Conservation (phyloP, 2,329 filamentous ascomycete genomes). For the Teratosphaeria gauchensis region DNA sequence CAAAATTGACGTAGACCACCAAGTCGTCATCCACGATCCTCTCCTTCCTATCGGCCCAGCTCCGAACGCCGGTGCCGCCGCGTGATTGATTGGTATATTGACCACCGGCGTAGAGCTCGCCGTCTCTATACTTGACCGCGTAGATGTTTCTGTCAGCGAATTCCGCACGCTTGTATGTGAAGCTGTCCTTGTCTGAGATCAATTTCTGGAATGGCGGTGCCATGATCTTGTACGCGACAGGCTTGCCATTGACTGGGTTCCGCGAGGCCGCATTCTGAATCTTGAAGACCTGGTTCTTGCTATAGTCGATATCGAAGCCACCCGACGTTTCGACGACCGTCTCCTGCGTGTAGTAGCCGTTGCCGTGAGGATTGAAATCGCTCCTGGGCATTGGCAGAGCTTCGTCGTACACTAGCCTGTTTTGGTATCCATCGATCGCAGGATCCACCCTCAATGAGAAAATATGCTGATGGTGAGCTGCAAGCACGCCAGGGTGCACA, state of each 20-base stretch:
- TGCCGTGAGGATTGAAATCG: constrained; percentile 47
- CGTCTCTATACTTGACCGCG: constrained; percentile 47
- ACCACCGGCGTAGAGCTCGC: constrained; percentile 51
- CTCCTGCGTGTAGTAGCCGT: constrained; percentile 38
- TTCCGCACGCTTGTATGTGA: constrained; percentile 48
- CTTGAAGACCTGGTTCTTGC: constrained; percentile 39
- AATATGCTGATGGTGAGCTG: constrained; percentile 66
- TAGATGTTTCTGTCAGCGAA: constrained; percentile 52
- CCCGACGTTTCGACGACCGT: constrained; percentile 40
- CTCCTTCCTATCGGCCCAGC: constrained; percentile 44
- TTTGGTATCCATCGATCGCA: constrained; percentile 36
- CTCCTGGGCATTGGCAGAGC: constrained; percentile 48
- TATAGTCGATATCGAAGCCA: constrained; percentile 40
- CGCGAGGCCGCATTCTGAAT: constrained; percentile 36
- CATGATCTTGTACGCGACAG: constrained; percentile 37
- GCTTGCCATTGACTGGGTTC: constrained; percentile 40
- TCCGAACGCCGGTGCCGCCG: constrained; percentile 38
- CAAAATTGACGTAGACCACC: constrained; percentile 49
- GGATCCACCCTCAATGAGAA: constrained; percentile 48
- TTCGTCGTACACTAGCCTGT: constrained; percentile 43
- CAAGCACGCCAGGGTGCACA: constrained; percentile 60
- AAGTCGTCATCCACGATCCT: constrained; percentile 47
- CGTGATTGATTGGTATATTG: constrained; percentile 46
- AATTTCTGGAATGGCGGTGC: constrained; percentile 43
- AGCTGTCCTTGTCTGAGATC: constrained; percentile 42